Evolutionary conservation across 1,139 yeast species (phyloP), one percentile per base, ranked within the genome.

Genomic region (Geotrichum candidum): DNA sequence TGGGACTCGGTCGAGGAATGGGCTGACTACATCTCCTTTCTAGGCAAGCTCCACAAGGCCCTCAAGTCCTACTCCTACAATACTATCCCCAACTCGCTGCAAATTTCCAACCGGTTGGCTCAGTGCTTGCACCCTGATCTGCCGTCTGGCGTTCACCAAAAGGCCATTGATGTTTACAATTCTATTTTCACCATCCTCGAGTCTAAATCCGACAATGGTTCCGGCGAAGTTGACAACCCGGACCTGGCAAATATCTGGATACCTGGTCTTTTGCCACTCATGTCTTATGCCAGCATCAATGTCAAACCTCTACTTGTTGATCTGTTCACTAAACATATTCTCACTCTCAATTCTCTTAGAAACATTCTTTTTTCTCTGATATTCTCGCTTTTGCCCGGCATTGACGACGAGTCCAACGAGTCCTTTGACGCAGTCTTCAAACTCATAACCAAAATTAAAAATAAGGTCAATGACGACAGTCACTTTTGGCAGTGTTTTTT

Each of bases 11-110:
- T 91, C 1, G 88, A 86, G 53, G 98, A 92, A 77, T 94, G 99
- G 99, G 98, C 99, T n/a, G 99, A 94, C 72, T 91, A 92, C 73
- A 94, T 94, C 63, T 87, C 97, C 25, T 91, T 90, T 72, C 78
- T 95, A 55, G 85, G 94, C 0, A 84, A 88, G 66, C 80, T 94
- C 13, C 85, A 86, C 65, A 89, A 90, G 72, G 86, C 94, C 0
- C 75, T 91, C 48, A 82, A 80, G 62, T 65, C 77, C 6, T 77
- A 76, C 61, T 72, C 75, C 11, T 76, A 73, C 41, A 76, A 64
- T 75, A 58, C 65, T 10, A 76, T 87, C 2, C 90, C 91, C 2
- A 81, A 75, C 68, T 76, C 73, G 64, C 70, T 61, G 62, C 74
- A 68, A 64, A 80, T 78, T 6, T 71, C 80, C 22, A 71, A 70